Base-by-base conservation (phyloP, 768 basidiomycete species). In the Mycena floridula region DNA sequence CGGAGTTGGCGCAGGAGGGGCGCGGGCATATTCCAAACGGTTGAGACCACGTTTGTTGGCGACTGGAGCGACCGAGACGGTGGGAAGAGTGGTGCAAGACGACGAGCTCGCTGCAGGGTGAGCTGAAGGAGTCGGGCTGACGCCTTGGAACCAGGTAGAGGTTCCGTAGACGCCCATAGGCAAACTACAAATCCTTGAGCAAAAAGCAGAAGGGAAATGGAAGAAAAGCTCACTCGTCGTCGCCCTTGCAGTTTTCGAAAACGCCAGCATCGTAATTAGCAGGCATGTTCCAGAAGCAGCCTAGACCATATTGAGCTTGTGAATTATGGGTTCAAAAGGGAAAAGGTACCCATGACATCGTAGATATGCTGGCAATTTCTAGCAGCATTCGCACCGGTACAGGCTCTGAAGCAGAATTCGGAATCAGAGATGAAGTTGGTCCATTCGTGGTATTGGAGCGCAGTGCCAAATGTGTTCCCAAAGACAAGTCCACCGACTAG, bases 311-410 rank as follows among this genome's bases (percentile, higher is more conserved):
- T n/a, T n/a, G n/a, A n/a, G n/a, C n/a, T n/a, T n/a, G 16, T 32
- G 28, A 32, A 16, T 9, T 9, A 30, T 42, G 16, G 16, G 41
- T 39, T 27, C 6, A 21, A 9, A 32, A 16, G 28, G 28, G 38
- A 24, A 11, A 30, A 53, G 66, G 32, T 39, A 74, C 74, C 73
- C 74, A 80, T 77, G 40, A 78, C 69, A 52, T 89, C 86, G 50
- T 81, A 88, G 52, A 85, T 82, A 67, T 92, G 85, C 61, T 87
- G 79, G 70, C 88, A 90, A 44, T 73, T 70, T 20, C 64, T 61
- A 5, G 69, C 72, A 1, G 80, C 73, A 43, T 79, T 75, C 11
- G 75, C 61, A 15, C 80, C 81, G 6, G 68, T 59, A 63, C 90
- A 93, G 4, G 81, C 69, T 50, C 88, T 87, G 57, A 88, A 63